phyloP scores from a whole-genome alignment of 768 basidiomycete genomes.

The Calocera viscosa region DNA sequence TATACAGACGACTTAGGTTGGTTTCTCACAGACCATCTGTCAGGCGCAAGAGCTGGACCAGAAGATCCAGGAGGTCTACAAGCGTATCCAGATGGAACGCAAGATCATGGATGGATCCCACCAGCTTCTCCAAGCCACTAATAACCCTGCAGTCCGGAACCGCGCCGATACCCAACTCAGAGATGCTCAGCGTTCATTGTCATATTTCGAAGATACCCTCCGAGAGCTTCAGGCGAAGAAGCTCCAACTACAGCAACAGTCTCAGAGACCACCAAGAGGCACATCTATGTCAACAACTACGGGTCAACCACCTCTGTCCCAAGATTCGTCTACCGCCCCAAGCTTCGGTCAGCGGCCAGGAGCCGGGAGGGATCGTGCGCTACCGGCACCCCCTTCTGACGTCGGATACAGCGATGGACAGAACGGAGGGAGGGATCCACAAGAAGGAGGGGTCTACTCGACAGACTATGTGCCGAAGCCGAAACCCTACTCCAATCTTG shows the following conservation, averaged over 20 bases:
- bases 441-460: not conserved
- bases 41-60: constrained; percentile 46
- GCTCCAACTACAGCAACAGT: constrained; percentile 19
- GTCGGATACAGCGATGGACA: not conserved
- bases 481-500: constrained; percentile 65
- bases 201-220: constrained; percentile 77
- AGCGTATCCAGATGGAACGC: constrained; percentile 82
- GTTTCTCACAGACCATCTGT: not conserved
- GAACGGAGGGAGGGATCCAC: not conserved
- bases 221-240: constrained; percentile 72
- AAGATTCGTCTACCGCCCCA: not conserved
- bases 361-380: not conserved
- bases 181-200: constrained; percentile 69
- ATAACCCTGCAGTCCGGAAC: constrained; percentile 73
- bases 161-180: constrained; percentile 74
- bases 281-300: not conserved
- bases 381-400: not conserved
- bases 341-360: not conserved
- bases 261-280: not conserved
- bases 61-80: constrained; percentile 85
- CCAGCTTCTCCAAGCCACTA: constrained; percentile 65
- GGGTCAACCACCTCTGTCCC: not conserved
- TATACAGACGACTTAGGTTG: not conserved
- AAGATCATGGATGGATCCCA: constrained; percentile 81
- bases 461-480: constrained; percentile 33